phyloP scores from a whole-genome alignment of 2,329 filamentous ascomycete genomes.

The Microcyclospora tardicrescens region DNA sequence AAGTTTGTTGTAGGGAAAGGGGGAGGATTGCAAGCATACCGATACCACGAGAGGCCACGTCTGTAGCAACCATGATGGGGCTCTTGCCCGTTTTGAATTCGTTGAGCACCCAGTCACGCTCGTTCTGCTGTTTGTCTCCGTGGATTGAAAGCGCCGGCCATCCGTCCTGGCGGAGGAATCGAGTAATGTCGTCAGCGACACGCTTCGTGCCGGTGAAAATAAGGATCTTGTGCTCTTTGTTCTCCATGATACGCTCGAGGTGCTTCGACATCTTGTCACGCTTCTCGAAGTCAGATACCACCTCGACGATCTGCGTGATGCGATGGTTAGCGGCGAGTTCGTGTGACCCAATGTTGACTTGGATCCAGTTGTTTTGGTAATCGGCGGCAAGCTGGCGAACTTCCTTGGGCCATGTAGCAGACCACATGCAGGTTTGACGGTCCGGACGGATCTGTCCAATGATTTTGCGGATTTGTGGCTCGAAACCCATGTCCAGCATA shows the following conservation, averaged over 20 bases:
- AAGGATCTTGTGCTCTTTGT: conserved; percentile 86
- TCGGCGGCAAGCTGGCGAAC: conserved; percentile 83
- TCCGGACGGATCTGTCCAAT: conserved; percentile 95
- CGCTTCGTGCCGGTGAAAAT: conserved; percentile 83
- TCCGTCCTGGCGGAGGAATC: conserved; percentile 92
- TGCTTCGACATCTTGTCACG: conserved; percentile 95
- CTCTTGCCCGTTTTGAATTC: conserved; percentile 99
- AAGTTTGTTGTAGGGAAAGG: conserved; percentile 22
- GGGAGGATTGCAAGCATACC: conserved; percentile 71
- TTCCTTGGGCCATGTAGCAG: conserved; percentile 97
- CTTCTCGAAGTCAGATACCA: conserved; percentile 94
- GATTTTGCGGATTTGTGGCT: conserved; percentile 98
- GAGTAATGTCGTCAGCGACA: conserved; percentile 93
- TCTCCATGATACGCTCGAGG: conserved; percentile 94
- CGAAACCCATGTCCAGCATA: conserved; percentile 99
- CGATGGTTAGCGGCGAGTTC: conserved; percentile 94
- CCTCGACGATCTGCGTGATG: conserved; percentile 95
- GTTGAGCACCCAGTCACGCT: conserved; percentile 98
- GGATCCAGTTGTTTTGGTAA: conserved; percentile 90
- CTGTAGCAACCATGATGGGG: conserved; percentile 99
- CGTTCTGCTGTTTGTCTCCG: conserved; percentile 98
- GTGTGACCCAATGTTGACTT: conserved; percentile 96
- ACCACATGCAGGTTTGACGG: conserved; percentile 99
- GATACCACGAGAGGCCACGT: conserved; percentile 99
- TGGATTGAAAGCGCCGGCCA: conserved; percentile 98